Evolutionary conservation across 176 grass and related monocot genomes (phyloP), one percentile per base, ranked within the genome.

Genomic region (Dactylis glomerata): DNA sequence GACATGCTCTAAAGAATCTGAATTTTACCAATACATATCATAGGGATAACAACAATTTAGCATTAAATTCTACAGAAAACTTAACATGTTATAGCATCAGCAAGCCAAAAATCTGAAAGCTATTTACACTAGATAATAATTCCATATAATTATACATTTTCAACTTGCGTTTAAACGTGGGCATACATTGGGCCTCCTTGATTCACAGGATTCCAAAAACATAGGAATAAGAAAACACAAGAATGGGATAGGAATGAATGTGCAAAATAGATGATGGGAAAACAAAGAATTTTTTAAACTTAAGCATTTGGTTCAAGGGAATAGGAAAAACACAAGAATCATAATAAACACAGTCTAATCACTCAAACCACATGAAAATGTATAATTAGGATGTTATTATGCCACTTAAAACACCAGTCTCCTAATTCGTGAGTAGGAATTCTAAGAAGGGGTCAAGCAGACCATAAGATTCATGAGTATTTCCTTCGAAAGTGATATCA

Each of bases 51-150:
- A 15, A 80, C 33, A 42, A 9, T 77, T 68, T 62, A 45, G 31
- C 31, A 8, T 19, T 65, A 83, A 16, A 65, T 51, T 74, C 8
- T 32, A 74, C 3, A 73, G 24, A 47, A 73, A 20, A 49, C 42
- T 37, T 19, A 56, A 19, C 32, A 72, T 38, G 52, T 50, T n/a
- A 77, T 68, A 79, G 36, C 4, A 82, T 55, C 34, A 76, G 52
- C 30, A 76, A 49, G 34, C 23, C 76, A 54, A 30, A 65, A 52
- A 74, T 68, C 22, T 76, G 73, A 75, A 73, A 54, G 32, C 57
- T 68, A 81, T 49, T 64, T 42, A 64, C 30, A 84, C 15, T 50
- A 75, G 28, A 76, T 66, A 84, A 65, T 52, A 81, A 56, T 71
- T 32, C 0, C 33, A 82, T 82, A 56, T 38, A 16, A 81, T 15